Conservation (phyloP, 164 flowering plant genomes). For the Macadamia integrifolia region DNA sequence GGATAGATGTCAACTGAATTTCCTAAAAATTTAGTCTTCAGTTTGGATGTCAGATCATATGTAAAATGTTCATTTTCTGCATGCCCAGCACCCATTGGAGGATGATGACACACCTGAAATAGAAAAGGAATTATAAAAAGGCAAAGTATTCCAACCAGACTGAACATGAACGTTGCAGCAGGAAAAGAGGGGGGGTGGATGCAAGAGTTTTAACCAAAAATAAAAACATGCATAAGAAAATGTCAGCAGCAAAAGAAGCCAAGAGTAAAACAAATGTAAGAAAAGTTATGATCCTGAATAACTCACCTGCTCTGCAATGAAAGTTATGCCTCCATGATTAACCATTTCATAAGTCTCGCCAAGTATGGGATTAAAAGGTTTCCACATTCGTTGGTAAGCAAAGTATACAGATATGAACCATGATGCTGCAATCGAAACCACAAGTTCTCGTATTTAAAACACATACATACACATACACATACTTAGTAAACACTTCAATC, state of each 20-base stretch:
- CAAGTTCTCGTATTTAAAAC: background rate
- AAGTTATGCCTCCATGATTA: conserved; percentile 67
- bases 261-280: background rate
- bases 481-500: background rate
- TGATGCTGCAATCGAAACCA: conserved; percentile 45
- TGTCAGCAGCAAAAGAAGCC: background rate
- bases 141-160: background rate
- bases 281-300: background rate
- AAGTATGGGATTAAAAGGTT: conserved; percentile 93
- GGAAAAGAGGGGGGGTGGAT: background rate
- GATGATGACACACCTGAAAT: conserved; percentile 82
- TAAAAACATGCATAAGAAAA: background rate
- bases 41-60: conserved; percentile 75
- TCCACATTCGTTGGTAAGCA: conserved; percentile 72
- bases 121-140: background rate
- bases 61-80: conserved; percentile 81
- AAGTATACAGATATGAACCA: conserved; percentile 81
- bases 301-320: conserved; percentile 78
- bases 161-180: background rate
- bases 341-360: conserved; percentile 91
- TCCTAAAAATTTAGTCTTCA: conserved; percentile 73
- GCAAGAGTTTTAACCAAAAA: too few species aligned
- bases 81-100: conserved; percentile 86
- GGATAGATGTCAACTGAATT: conserved; percentile 79
- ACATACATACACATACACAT: background rate